Base-by-base conservation (phyloP, 2,329 filamentous ascomycete genomes). In the Aspergillus hortae region DNA sequence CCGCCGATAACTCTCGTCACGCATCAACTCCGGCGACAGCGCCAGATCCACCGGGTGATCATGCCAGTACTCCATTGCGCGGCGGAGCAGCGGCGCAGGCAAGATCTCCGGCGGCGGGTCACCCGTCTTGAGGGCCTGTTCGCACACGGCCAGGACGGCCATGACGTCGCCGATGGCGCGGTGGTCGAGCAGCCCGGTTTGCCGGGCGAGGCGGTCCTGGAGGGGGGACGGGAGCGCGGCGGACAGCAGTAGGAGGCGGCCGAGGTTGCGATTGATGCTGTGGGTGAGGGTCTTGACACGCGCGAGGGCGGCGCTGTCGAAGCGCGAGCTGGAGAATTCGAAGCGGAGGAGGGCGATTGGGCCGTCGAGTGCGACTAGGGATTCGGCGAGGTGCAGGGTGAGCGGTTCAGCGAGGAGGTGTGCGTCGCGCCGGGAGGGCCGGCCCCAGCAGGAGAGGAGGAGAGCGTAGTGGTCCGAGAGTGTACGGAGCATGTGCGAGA, bases 401-500 rank as follows among this genome's bases (percentile, higher is more conserved):
- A 70, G 59, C 17, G 61, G 59, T 35, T 67, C 66, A 0, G 67
- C 65, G 21, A 66, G 57, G n/a, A 61, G 49, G 4, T 59, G 56
- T 44, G 60, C 60, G 30, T 65, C 53, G 27, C 54, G 49, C 3
- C 57, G 52, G 6, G 60, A 47, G 1, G 19, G 19, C 7, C 67
- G 65, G 4, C 65, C 67, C 74, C 76, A 77, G 51, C 74, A 70
- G 0, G 77, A 78, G 0, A 80, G 56, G 0, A 79, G 57, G 0
- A 80, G 66, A 0, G 78, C 77, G 49, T 80, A 80, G 55, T 79
- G 77, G 51, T 79, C 75, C 0, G 74, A 74, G 1, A 80, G 53
- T 0, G 70, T 68, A 9, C 73, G 69, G 2, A 80, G 61, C 0
- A 68, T 63, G 38, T 74, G 72, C 0, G 78, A 75, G 0, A 80